Percentiles rank a stretch among this genome's conserved stretches.
These are phyloP conservation scores for Curvularia lunata DNA, from an alignment of 2,329 filamentous ascomycete species.

Conservation along the genomic window DNA sequence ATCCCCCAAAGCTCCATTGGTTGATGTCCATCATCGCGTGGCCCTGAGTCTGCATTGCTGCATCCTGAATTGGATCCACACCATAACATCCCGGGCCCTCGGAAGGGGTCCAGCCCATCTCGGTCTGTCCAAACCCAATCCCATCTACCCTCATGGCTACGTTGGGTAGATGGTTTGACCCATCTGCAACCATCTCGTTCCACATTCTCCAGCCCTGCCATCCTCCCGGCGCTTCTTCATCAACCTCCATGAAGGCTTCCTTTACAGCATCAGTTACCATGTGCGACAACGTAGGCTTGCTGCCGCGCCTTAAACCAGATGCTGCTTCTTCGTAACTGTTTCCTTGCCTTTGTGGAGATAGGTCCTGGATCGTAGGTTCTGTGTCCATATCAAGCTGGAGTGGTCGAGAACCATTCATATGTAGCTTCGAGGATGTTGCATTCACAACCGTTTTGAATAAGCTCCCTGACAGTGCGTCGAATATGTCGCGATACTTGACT, in stretches of 20 bases:
- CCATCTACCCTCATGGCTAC: conserved; percentile 3
- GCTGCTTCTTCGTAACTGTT: conserved; percentile 1
- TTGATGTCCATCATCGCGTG: conserved; percentile 14
- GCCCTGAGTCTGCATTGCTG: conserved; percentile 10
- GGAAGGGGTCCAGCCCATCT: conserved; percentile 16
- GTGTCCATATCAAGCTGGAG: conserved; percentile 12
- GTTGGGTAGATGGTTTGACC: not conserved
- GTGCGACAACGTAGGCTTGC: conserved; percentile 17
- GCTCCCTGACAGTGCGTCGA: conserved; percentile 31
- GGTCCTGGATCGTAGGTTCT: not conserved
- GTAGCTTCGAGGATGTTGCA: not conserved
- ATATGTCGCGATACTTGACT: conserved; percentile 38
- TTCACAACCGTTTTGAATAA: conserved; percentile 22
- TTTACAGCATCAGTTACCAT: conserved; percentile 35
- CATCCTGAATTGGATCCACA: conserved; percentile 16
- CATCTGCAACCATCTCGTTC: conserved; percentile 35
- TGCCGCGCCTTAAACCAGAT: not conserved
- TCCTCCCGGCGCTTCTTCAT: conserved; percentile 36
- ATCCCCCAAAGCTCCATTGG: conserved; percentile 29
- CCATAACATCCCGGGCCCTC: conserved; percentile 12
- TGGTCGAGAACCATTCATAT: conserved; percentile 3
- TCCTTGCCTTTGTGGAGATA: not conserved
- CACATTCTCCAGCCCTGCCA: conserved; percentile 39
- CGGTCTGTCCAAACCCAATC: conserved; percentile 10
- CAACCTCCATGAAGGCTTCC: conserved; percentile 39